These are phyloP conservation scores for Sarocladium oryzae DNA, from an alignment of 2,329 filamentous ascomycete species.

Conservation along the genomic window DNA sequence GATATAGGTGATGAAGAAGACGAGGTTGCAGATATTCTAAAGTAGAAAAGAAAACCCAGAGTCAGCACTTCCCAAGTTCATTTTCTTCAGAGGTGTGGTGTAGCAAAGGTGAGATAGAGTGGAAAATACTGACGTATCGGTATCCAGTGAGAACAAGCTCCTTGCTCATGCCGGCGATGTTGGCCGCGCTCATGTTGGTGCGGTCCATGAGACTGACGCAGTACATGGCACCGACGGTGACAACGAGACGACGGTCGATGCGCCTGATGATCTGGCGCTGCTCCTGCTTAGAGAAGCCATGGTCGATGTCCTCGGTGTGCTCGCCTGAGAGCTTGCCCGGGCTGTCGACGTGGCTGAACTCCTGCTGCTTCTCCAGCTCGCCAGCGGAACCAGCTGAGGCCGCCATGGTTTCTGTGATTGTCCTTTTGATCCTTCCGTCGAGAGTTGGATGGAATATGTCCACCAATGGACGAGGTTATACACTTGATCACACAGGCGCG, in stretches of 20 bases:
- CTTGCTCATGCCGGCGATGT: conserved; percentile 57
- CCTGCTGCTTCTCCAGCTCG: conserved; percentile 21
- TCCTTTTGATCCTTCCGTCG: no score
- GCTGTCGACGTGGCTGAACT: conserved; percentile 20
- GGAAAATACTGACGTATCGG: conserved; percentile 35
- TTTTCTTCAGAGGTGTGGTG: no score
- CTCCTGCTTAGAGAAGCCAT: conserved; percentile 52
- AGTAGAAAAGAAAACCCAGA: no score
- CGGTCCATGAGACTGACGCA: conserved; percentile 73
- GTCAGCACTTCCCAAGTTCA: no score
- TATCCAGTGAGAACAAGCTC: conserved; percentile 41
- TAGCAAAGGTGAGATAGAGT: background rate
- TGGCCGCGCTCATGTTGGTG: conserved; percentile 67
- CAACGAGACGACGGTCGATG: conserved; percentile 60
- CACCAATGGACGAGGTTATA: no score
- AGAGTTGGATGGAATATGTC: no score
- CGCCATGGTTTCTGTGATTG: conserved; percentile 1
- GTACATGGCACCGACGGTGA: conserved; percentile 60
- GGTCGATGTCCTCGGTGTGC: conserved; percentile 23
- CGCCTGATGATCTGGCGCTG: conserved; percentile 61
- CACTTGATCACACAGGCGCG: no score
- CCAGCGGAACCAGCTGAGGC: background rate
- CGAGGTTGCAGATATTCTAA: conserved; percentile 58
- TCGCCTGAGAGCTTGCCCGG: conserved; percentile 18
- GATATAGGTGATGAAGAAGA: conserved; percentile 71